A percentile compares a stretch with the other conserved stretches of the same genome.
Conservation (phyloP, 140 eudicot species). For the Oenanthe javanica region DNA sequence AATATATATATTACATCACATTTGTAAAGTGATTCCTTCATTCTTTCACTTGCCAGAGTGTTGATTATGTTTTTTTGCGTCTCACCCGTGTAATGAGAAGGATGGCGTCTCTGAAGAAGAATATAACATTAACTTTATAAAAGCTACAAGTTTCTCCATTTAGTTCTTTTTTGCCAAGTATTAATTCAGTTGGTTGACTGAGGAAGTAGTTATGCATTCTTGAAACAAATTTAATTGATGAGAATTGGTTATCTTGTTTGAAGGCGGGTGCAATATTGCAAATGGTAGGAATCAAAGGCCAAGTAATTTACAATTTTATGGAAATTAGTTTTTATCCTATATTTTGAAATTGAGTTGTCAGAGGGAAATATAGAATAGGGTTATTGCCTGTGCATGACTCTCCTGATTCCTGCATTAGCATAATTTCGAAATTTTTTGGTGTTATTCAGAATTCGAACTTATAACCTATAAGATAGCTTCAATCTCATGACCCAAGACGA, state of each 20-base stretch:
- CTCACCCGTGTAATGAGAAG: background rate
- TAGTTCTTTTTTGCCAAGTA: background rate
- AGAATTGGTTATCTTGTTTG: background rate
- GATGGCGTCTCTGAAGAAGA: background rate
- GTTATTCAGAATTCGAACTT: background rate
- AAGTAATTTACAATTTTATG: background rate
- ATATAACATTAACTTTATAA: background rate
- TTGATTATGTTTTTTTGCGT: background rate
- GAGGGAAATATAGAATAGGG: background rate
- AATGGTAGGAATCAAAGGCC: background rate
- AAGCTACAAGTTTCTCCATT: background rate
- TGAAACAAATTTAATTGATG: background rate
- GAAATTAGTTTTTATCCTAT: background rate
- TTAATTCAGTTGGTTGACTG: background rate
- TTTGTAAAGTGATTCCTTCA: conserved; percentile 5
- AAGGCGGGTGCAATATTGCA: background rate
- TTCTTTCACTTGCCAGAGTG: conserved; percentile 3
- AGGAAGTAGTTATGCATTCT: too few species aligned
- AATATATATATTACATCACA: background rate
- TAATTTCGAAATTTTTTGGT: background rate
- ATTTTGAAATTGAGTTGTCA: background rate
- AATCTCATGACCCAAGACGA: background rate
- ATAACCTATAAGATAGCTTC: background rate
- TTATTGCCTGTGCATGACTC: background rate
- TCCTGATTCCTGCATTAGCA: background rate